Percentiles rank a stretch among this genome's conserved stretches.
These are phyloP conservation scores for Acorus calamus DNA, from an alignment of 106 monocot genomes.

Conservation along the genomic window DNA sequence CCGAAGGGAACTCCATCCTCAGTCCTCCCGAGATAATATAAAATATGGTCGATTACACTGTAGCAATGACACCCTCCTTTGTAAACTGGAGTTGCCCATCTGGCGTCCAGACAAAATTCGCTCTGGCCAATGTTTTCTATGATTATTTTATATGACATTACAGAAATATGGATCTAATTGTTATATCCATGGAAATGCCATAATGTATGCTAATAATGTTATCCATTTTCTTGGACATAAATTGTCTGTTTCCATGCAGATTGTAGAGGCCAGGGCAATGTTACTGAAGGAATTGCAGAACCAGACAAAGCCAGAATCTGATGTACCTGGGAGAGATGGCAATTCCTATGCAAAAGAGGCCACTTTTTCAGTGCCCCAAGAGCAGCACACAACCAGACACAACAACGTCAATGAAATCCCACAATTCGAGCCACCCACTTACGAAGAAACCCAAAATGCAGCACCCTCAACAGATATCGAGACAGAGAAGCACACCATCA, in stretches of 20 bases:
- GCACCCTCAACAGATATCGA: slow-evolving; percentile 2
- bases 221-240: too few relatives aligned
- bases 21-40: too few relatives aligned
- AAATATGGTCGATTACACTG: too few relatives aligned
- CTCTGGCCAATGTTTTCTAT: too few relatives aligned
- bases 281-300: slow-evolving; percentile 25
- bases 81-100: too few relatives aligned
- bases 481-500: slow-evolving; percentile 18
- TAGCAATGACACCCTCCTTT: too few relatives aligned
- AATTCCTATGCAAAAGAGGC: neutral
- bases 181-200: too few relatives aligned
- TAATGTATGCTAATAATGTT: neutral
- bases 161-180: too few relatives aligned
- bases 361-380: neutral
- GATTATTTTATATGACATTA: too few relatives aligned
- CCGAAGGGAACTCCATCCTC: too few relatives aligned
- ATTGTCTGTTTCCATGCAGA: slow-evolving; percentile 8
- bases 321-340: neutral
- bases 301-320: slow-evolving; percentile 14
- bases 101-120: too few relatives aligned
- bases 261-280: slow-evolving; percentile 47
- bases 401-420: slow-evolving; percentile 2
- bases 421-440: neutral
- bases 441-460: neutral
- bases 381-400: neutral